Base-by-base conservation (phyloP, 345 rosid species). In the Chamaenerion angustifolium region DNA sequence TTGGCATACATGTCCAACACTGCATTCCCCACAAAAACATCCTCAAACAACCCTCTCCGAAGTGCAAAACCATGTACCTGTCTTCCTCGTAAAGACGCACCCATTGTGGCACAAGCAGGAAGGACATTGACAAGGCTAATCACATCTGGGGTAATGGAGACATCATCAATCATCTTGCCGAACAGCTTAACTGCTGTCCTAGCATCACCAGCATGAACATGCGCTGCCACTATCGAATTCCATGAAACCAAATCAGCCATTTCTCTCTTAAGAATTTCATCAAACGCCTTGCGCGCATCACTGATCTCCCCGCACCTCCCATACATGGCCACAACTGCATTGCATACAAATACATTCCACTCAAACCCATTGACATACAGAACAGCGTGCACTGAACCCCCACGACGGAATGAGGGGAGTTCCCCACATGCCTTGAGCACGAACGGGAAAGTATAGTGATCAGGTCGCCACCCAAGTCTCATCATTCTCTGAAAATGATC, bases 1-100 rank as follows among this genome's bases (percentile, higher is more conserved):
- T 84, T 88, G 10, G 96, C 88, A 73, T 88, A 84, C 92, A 84
- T 72, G 67, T 80, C 94, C 68, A 84, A 75, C 67, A 84, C 53
- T 0, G 92, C 79, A 48, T 84, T 88, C 45, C 77, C 81, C 49
- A 84, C 86, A 55, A 69, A 84, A 49, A 82, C 71, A 64, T 82
- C 79, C 51, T 74, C 76, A 56, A 69, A 68, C 9, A 67, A 60
- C 40, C 79, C 78, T 49, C 65, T 71, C 62, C 76, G 71, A 49
- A 76, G 16, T 0, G 92, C 86, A 58, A 63, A 71, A 60, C 66
- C 71, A 40, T 88, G 95, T 40, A 81, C 60, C 58, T 81, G 63
- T 65, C 64, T 81, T 50, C 94, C 96, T 43, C 13, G 54, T 46
- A 58, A 47, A 47, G 55, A 50, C 12, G 59, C 62, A 12, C 78